Evolutionary conservation across 2,329 filamentous ascomycete genomes (phyloP), one percentile per base, ranked within the genome.

Genomic region (Sclerotinia nivalis): DNA sequence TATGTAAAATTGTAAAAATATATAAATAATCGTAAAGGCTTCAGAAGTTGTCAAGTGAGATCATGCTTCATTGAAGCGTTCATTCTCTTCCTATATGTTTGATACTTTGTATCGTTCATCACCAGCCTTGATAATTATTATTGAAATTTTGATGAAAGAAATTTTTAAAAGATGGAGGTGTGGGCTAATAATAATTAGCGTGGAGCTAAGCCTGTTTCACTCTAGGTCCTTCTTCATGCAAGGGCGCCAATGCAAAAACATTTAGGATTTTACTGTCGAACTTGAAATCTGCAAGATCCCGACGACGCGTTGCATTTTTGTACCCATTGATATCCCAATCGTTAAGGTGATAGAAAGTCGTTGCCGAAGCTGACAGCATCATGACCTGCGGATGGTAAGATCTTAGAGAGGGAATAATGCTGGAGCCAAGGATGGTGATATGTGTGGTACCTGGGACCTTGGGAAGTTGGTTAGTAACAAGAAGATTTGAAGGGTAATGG

Each of bases 31-130:
- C 5, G 9, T 18, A 52, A 68, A 71, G 81, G 86, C 86, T 87
- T 89, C 87, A 88, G 87, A 88, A 86, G 84, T 79, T 73, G 80
- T 80, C 80, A 80, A 78, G 64, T 88, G 84, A 88, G 84, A 89
- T 89, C 87, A 89, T 84, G 74, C 75, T 77, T 75, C 69, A 65
- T 80, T 74, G 75, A 80, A 84, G 82, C 84, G 82, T 85, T 89
- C 86, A 88, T 83, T 85, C 87, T 89, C 87, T 89, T 89, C 87
- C 87, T 89, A 89, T 89, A 85, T 87, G 80, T 80, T 77, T 81
- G 83, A 82, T 81, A 83, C 82, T 74, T 77, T 79, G 79, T 80
- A 84, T 78, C 77, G 74, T 87, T 89, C 87, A 89, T 89, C 87
- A 89, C 79, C 70, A 88, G 86, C 86, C 83, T 79, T 79, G 79